phyloP scores from a whole-genome alignment of 75 land plant species.

The Chamaecyparis obtusa region DNA sequence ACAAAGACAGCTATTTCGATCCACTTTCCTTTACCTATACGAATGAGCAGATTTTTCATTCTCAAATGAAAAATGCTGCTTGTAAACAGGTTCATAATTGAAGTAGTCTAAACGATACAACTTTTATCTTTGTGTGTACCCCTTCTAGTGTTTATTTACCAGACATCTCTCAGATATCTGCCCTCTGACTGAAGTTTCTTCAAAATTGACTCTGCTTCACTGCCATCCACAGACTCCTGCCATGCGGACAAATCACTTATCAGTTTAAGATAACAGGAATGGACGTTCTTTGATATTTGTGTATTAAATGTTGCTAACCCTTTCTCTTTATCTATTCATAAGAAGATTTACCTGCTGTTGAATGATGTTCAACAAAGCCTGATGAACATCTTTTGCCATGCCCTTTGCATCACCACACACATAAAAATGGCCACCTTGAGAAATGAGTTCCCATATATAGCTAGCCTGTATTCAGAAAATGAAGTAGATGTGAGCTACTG shows the following conservation, averaged over 20 bases:
- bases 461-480: constrained; percentile 48
- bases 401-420: constrained; percentile 99
- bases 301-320: not conserved
- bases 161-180: constrained; percentile 21
- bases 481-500: not conserved
- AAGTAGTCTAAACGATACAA: too few relatives aligned
- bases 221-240: constrained; percentile 34
- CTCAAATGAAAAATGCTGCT: too few relatives aligned
- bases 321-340: not conserved
- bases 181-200: constrained; percentile 57
- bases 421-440: constrained; percentile 84
- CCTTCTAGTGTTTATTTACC: too few relatives aligned
- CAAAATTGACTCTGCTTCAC: constrained; percentile 40
- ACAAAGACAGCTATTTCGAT: too few relatives aligned
- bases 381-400: constrained; percentile 94
- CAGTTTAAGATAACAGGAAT: not conserved
- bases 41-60: too few relatives aligned
- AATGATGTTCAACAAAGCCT: constrained; percentile 71
- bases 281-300: not conserved
- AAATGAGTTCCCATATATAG: constrained; percentile 71
- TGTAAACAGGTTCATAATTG: too few relatives aligned
- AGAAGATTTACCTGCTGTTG: constrained; percentile 66
- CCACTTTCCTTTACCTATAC: too few relatives aligned
- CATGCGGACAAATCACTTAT: not conserved
- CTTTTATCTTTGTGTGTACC: too few relatives aligned